Base-by-base conservation (phyloP, 306 rosid genomes). In the Ammopiptanthus mongolicus region DNA sequence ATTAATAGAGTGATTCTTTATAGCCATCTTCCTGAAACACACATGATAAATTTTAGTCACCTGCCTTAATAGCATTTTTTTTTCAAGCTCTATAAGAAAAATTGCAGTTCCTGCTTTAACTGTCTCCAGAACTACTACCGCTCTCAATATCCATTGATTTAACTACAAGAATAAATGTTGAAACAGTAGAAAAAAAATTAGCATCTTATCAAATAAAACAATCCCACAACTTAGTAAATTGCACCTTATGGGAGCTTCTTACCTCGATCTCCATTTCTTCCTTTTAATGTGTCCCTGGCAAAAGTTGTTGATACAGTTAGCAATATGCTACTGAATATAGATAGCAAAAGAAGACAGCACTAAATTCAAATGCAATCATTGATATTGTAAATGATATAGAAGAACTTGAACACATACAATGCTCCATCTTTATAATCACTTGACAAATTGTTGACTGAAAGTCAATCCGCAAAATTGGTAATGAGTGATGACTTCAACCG, bases 31-130 rank as follows among this genome's bases (percentile, higher is more conserved):
- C 31, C 39, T 25, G 39, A 14, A 66, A 50, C 66, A 28, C 9
- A 22, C 7, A 18, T 7, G 4, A 11, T 21, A 33, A 23, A 62
- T 10, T 23, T 70, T 23, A 41, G 77, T 22, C 44, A 53, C 88
- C 12, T 75, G 81, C 97, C 87, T 91, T 94, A 31, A 94, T 91
- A 23, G 97, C 76, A 97, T 87, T 86, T 77, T 83, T 17, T 79
- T 86, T 83, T 94, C 97, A 62, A 90, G 87, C 65, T 91, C 86
- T 48, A 91, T 31, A 75, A 94, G 97, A 75, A 87, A 94, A 71
- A 47, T 84, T 28, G 91, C 96, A 11, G 87, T 90, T 71, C 98
- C 95, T 21, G 85, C 93, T 81, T 80, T 60, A 0, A 80, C 75
- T 86, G 28, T 58, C 83, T 10, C 42, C 34, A 3, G 87, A 59